Base-by-base conservation (phyloP, 2,329 filamentous ascomycete genomes). In the Magnaporthiopsis rhizophila region DNA sequence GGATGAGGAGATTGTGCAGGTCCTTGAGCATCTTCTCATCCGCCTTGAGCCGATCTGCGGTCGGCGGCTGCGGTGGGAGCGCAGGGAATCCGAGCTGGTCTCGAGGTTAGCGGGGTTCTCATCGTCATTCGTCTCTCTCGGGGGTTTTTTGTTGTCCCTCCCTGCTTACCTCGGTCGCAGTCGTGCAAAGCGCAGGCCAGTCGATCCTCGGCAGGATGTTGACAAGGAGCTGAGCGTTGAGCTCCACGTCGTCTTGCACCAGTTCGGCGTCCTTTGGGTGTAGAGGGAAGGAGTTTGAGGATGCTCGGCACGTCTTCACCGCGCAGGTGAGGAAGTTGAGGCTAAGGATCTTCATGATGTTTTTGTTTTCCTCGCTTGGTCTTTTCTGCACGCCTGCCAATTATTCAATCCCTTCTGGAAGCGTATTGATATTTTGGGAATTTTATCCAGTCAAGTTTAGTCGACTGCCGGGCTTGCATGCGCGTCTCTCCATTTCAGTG, bases 311-410 rank as follows among this genome's bases (percentile, higher is more conserved):
- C 65, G 90, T 83, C 82, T 97, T 98, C 74, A 96, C 90, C 67
- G 95, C 94, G 82, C 95, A 99, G 72, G 92, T 95, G 69, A 98
- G 82, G 78, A 99, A 99, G 79, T 98, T 98, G 72, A 96, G 88
- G 66, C 92, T 97, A 63, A 98, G 86, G 67, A 98, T 82, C 78
- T 98, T 98, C 95, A 99, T 99, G 66, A 70, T 75, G 62, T 26
- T n/a, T 32, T 60, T 62, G 58, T 59, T 45, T 50, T 36, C n/a
- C 53, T 34, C 7, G 4, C 56, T 3, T 13, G 45, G 4, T 30
- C 34, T 36, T 36, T 34, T 58, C 56, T 58, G 24, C 18, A 32
- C 36, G 36, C 11, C 28, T 36, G n/a, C 3, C 5, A 8, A n/a
- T n/a, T 21, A n/a, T n/a, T 12, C 7, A n/a, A 8, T n/a, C 7